Evolutionary conservation across 2,329 filamentous ascomycete species (phyloP).

Genomic region (Microdochium nivale): DNA sequence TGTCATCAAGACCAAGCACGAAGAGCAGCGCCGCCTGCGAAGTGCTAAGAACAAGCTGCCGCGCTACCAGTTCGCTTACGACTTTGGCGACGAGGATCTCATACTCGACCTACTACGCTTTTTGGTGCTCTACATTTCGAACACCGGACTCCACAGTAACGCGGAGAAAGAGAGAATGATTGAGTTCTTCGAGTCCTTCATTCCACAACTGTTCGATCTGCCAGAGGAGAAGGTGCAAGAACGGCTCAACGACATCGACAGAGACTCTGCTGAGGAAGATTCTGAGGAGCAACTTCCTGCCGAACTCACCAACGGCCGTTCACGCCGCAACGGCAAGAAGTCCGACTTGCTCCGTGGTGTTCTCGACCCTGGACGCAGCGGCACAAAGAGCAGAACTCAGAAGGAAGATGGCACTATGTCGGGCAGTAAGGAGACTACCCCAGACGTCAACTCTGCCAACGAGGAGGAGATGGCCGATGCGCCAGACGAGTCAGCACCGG

Average conservation of each 20-base stretch:
- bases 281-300: conserved; percentile 64
- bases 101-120: conserved; percentile 54
- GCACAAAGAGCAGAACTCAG: conserved; percentile 59
- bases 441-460: conserved; percentile 67
- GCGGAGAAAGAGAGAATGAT: conserved; percentile 67
- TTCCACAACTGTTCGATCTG: conserved; percentile 69
- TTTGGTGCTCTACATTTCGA: conserved; percentile 56
- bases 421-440: conserved; percentile 81
- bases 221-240: conserved; percentile 60
- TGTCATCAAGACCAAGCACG: conserved; percentile 84
- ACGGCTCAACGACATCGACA: conserved; percentile 59
- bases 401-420: conserved; percentile 74
- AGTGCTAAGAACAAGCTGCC: conserved; percentile 52
- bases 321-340: conserved; percentile 66
- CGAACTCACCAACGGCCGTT: conserved; percentile 60
- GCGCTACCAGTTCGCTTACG: conserved; percentile 67
- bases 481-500: conserved; percentile 44
- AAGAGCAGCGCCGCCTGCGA: conserved; percentile 74
- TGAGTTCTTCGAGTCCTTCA: conserved; percentile 68
- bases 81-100: conserved; percentile 63
- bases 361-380: conserved; percentile 67
- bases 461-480: conserved; percentile 67
- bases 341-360: conserved; percentile 77
- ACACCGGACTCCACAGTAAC: conserved; percentile 61
- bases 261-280: conserved; percentile 67